Evolutionary conservation across 83 land plant species (phyloP).

Genomic region (Thuja plicata): DNA sequence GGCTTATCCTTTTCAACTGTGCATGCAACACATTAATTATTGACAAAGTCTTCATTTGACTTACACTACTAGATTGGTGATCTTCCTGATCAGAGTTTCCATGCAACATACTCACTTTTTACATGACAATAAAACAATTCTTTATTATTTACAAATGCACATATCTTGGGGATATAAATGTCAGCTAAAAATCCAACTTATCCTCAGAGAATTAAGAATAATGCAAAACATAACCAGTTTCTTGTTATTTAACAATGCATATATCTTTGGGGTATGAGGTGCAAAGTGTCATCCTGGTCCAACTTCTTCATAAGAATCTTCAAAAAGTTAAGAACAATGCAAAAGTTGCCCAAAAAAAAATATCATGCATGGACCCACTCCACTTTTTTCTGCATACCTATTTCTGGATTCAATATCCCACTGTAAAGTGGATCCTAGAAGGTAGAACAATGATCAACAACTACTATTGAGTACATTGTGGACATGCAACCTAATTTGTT

Average conservation of each 20-base stretch:
- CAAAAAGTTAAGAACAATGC: not conserved
- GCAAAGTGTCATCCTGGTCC: not conserved
- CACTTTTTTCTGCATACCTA: not conserved
- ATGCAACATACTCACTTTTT: not conserved
- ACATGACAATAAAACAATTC: not conserved
- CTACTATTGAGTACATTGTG: not conserved
- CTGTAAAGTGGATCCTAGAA: not conserved
- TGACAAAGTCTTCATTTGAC: not conserved
- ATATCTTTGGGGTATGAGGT: not conserved
- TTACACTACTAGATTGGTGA: not conserved
- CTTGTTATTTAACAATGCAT: not conserved
- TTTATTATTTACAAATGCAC: no score
- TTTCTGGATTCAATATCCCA: not conserved
- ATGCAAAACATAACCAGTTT: not conserved
- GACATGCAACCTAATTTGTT: not conserved
- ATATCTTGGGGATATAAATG: not conserved
- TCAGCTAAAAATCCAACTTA: not conserved
- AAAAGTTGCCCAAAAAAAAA: not conserved
- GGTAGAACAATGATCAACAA: not conserved
- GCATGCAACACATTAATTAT: not conserved
- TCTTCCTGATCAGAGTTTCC: not conserved
- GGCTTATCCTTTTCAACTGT: not conserved
- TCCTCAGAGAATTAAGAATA: not conserved
- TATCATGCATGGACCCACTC: not conserved
- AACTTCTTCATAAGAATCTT: not conserved